phyloP scores from a whole-genome alignment of 179 eudicot species.

The Silene noctiflora region DNA sequence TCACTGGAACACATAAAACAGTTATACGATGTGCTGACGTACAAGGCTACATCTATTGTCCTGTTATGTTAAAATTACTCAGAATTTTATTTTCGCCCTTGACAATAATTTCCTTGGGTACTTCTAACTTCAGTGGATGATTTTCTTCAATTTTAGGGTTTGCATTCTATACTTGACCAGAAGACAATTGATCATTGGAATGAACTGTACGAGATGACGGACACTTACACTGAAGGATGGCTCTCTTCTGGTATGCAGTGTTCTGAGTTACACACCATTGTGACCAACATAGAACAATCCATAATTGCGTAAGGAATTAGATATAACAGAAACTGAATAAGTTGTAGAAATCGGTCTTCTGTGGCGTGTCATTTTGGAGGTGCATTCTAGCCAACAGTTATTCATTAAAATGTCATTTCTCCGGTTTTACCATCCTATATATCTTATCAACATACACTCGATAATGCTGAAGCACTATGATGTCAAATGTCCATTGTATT shows the following conservation, averaged over 20 bases:
- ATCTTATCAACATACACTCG: neutral
- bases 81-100: neutral
- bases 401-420: neutral
- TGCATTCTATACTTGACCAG: slow-evolving; percentile 55
- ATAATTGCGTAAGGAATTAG: neutral
- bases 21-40: neutral
- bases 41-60: neutral
- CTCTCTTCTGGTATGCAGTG: slow-evolving; percentile 72
- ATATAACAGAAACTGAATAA: no score
- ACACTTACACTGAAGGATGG: slow-evolving; percentile 83
- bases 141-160: slow-evolving; percentile 54
- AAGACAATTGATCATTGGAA: slow-evolving; percentile 59
- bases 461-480: neutral
- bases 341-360: neutral
- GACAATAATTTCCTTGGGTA: neutral
- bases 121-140: slow-evolving; percentile 3
- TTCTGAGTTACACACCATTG: neutral
- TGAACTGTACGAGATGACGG: slow-evolving; percentile 69
- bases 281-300: neutral
- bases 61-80: neutral
- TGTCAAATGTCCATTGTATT: no score
- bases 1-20: neutral
- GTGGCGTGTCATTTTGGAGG: neutral
- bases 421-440: neutral
- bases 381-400: neutral